Evolutionary conservation across 2,329 filamentous ascomycete species (phyloP).

Genomic region (Emergomyces orientalis): DNA sequence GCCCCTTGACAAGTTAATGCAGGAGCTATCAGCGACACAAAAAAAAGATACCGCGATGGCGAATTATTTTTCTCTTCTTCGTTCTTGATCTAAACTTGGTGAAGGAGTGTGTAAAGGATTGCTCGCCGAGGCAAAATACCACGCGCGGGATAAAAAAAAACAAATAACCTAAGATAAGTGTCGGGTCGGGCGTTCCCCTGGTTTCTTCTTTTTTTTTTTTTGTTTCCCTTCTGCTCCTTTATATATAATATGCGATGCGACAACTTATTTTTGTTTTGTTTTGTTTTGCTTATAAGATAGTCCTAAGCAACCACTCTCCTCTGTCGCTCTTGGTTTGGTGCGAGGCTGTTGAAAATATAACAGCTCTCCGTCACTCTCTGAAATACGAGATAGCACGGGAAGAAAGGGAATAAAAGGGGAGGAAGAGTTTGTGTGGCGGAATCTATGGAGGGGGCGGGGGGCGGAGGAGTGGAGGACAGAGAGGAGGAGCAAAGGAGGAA

Average conservation of each 20-base stretch:
- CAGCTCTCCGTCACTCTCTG: not conserved
- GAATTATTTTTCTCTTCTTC: not conserved
- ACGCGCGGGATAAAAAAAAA: no score
- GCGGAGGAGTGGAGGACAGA: not conserved
- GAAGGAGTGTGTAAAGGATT: not conserved
- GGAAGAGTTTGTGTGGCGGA: not conserved
- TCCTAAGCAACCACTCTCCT: no score
- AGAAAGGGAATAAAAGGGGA: not conserved
- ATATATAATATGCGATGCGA: not conserved
- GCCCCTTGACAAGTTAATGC: not conserved
- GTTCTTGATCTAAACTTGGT: not conserved
- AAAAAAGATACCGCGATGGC: not conserved
- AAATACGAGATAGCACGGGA: not conserved
- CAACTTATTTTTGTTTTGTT: no score
- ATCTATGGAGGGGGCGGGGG: not conserved
- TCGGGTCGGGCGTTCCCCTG: not conserved
- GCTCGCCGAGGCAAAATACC: not conserved
- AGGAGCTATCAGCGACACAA: not conserved
- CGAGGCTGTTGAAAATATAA: not conserved
- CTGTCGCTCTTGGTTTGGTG: not conserved
- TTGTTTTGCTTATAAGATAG: no score
- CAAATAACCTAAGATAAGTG: conserved; percentile 3
- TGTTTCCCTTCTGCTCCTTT: conserved; percentile 3
- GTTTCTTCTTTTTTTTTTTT: conserved; percentile 5
- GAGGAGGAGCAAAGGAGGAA: conserved; percentile 3